A percentile compares a stretch with the other conserved stretches of the same genome.
These are phyloP conservation scores for Mycena sp. DNA, from an alignment of 1,284 basidiomycete genomes.

Conservation along the genomic window DNA sequence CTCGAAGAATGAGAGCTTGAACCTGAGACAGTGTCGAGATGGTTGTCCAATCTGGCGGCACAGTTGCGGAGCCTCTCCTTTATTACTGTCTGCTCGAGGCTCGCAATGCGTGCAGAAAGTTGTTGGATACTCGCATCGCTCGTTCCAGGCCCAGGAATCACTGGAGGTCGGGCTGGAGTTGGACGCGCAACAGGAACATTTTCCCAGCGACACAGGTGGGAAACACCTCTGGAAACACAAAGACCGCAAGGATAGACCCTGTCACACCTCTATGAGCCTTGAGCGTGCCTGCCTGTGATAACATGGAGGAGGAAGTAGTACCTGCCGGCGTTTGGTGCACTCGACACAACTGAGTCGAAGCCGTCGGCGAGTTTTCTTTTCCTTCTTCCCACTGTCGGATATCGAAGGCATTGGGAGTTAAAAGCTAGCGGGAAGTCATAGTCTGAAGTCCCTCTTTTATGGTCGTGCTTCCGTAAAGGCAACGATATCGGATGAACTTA, in stretches of 20 bases:
- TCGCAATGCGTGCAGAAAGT: constrained; percentile 52
- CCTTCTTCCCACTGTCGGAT: constrained; percentile 36
- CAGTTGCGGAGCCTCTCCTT: constrained; percentile 30
- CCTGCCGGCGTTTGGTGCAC: constrained; percentile 64
- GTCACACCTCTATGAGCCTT: constrained; percentile 59
- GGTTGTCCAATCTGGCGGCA: constrained; percentile 6
- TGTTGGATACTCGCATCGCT: constrained; percentile 46
- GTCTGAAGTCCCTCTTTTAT: constrained; percentile 23
- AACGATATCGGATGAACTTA: constrained; percentile 15
- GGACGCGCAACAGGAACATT: constrained; percentile 58
- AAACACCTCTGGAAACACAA: constrained; percentile 58
- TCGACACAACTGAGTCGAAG: constrained; percentile 63
- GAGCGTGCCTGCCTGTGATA: constrained; percentile 1
- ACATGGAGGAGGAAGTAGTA: constrained; percentile 35
- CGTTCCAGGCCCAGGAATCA: constrained; percentile 30
- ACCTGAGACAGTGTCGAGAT: constrained; percentile 26
- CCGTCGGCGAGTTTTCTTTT: constrained; percentile 54
- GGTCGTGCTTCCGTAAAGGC: constrained; percentile 18
- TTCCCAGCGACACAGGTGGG: constrained; percentile 65
- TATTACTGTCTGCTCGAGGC: constrained; percentile 50
- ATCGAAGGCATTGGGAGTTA: constrained; percentile 15
- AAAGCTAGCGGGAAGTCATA: constrained; percentile 4
- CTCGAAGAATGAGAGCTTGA: constrained; percentile 28
- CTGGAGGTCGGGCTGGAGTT: constrained; percentile 55
- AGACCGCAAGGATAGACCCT: constrained; percentile 60